These are phyloP conservation scores for Stentor roeselii DNA, from an alignment of 73 alveolate genomes.

Conservation along the genomic window DNA sequence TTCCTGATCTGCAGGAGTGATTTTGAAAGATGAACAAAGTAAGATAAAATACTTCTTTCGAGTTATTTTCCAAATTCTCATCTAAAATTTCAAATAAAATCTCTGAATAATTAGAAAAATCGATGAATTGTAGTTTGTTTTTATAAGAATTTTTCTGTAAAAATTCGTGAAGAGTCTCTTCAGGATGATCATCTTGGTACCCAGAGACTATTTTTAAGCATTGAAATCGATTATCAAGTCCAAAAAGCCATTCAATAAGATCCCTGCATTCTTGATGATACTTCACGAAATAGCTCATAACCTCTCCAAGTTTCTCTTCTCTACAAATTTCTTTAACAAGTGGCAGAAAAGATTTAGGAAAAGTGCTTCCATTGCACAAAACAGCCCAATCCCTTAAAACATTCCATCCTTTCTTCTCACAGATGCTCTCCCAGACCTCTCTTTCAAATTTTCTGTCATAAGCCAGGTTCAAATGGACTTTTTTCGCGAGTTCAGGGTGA, in stretches of 20 bases:
- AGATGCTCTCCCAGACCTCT: background rate
- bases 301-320: background rate
- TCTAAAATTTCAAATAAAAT: background rate
- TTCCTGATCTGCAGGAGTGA: background rate
- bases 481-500: background rate
- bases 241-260: background rate
- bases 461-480: background rate
- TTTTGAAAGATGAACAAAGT: background rate
- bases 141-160: background rate
- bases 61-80: background rate
- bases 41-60: background rate
- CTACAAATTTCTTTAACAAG: background rate
- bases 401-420: background rate
- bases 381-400: slow-evolving; percentile 24
- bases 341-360: background rate
- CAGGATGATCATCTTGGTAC: slow-evolving; percentile 2
- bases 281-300: background rate
- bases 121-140: background rate
- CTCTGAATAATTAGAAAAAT: background rate
- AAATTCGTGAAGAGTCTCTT: background rate
- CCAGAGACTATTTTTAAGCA: background rate
- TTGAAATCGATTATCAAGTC: background rate
- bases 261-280: background rate
- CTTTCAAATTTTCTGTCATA: background rate
- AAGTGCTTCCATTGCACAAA: slow-evolving; percentile 12